phyloP scores from a whole-genome alignment of 2,329 filamentous ascomycete genomes.

The Fusarium bulbicola region DNA sequence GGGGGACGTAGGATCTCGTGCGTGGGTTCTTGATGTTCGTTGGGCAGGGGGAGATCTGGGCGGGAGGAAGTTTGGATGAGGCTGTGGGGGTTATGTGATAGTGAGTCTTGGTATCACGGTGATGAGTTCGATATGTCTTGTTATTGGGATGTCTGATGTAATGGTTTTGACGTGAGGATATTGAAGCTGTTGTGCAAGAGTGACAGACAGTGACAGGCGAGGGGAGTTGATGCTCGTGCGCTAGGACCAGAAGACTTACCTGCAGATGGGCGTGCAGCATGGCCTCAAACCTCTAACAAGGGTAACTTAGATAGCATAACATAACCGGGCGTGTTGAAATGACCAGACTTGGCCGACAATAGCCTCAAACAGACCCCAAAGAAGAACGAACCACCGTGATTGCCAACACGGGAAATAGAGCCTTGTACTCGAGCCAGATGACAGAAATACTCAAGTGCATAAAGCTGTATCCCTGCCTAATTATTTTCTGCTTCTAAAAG shows the following conservation, averaged over 20 bases:
- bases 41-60: slow-evolving; percentile 2
- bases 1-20: slow-evolving; percentile 16
- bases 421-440: background rate
- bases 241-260: background rate
- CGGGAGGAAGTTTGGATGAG: too few species aligned
- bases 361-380: background rate
- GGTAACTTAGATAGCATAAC: fast-evolving
- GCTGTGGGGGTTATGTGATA: background rate
- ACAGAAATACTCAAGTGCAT: fast-evolving
- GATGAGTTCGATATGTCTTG: fast-evolving
- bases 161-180: too few species aligned
- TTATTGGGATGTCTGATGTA: fast-evolving
- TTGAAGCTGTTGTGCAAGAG: background rate
- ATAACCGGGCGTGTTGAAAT: background rate
- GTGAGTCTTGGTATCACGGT: background rate
- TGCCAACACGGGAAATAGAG: background rate
- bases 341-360: background rate
- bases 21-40: slow-evolving; percentile 27
- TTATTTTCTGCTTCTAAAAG: background rate
- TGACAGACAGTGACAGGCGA: background rate
- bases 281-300: background rate
- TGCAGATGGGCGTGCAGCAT: background rate
- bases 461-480: fast-evolving
- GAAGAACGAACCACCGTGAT: background rate
- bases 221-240: background rate